Base-by-base conservation (phyloP, 1,284 basidiomycete genomes). In the Melanopsichium pennsylvanicum region DNA sequence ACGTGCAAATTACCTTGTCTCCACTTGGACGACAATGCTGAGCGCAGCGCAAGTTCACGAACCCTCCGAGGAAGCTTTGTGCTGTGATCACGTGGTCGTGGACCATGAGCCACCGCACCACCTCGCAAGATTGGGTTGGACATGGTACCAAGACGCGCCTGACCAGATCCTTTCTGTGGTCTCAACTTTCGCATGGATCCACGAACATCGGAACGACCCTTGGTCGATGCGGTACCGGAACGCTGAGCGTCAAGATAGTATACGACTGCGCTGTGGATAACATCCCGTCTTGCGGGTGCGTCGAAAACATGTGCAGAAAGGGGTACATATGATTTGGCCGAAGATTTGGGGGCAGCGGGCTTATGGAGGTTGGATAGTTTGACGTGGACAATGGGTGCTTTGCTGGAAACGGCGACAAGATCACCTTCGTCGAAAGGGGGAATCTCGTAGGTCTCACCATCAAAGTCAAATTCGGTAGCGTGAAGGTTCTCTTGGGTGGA, bases 41-140 rank as follows among this genome's bases (percentile, higher is more conserved):
- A 89, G 22, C 91, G 87, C 86, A 97, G 88, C n/a, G 93, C 94
- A 85, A 97, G 89, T 76, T 92, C 86, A 33, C 93, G 87, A 51
- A 96, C 90, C 82, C 95, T 94, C 58, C 92, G 87, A 9, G 91
- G 91, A 13, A 97, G 86, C 63, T 91, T 89, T 38, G 92, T 94
- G 70, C 90, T 88, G 81, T 93, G 94, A 82, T 96, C 91, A 49
- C 93, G 87, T 0, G 92, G 91, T 77, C 91, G 89, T 0, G 93
- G 92, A 32, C 92, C 92, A 73, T 92, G 92, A 3, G 91, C 91
- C 25, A 91, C 87, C 73, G 93, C 95, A 83, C 95, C 95, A 46
- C 94, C 94, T 29, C 89, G 86, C 67, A 94, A 86, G 84, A 93
- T 92, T 5, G 94, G 93, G 79, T 88, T 91, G 70, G 92, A 89